Evolutionary conservation across 805 yeast genomes (phyloP).

Genomic region (Brettanomyces bruxellensis): DNA sequence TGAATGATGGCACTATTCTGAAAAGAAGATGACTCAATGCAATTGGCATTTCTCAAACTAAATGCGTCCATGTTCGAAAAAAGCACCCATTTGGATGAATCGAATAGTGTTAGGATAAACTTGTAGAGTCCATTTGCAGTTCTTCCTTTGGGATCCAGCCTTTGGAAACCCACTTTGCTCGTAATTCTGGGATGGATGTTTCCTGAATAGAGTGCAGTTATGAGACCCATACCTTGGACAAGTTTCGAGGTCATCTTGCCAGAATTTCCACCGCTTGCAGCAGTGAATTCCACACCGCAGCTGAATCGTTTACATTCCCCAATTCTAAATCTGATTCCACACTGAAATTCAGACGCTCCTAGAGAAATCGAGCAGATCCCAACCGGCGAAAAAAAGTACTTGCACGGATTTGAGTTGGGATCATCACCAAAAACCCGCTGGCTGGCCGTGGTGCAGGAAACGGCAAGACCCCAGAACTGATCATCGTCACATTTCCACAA

Average conservation of each 20-base stretch:
- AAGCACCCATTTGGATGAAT: slow-evolving; percentile 56
- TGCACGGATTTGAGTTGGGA: slow-evolving; percentile 30
- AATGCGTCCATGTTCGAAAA: slow-evolving; percentile 28
- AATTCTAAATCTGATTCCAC: slow-evolving; percentile 13
- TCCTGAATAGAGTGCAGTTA: slow-evolving; percentile 52
- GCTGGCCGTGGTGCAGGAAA: slow-evolving; percentile 48
- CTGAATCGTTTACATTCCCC: slow-evolving; percentile 26
- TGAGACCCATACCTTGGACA: slow-evolving; percentile 76
- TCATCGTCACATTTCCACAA: slow-evolving; percentile 47
- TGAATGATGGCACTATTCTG: slow-evolving; percentile 37
- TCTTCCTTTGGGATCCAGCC: slow-evolving; percentile 31
- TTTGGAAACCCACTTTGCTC: slow-evolving; percentile 59
- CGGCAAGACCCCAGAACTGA: slow-evolving; percentile 48
- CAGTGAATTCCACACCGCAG: slow-evolving; percentile 25
- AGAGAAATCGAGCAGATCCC: slow-evolving; percentile 55
- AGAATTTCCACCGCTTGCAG: slow-evolving; percentile 22
- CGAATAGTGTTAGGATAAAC: slow-evolving; percentile 44
- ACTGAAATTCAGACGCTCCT: slow-evolving; percentile 34
- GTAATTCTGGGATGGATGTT: slow-evolving; percentile 43
- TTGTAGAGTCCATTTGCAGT: slow-evolving; percentile 37
- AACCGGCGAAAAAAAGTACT: slow-evolving; percentile 59
- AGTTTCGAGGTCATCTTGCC: slow-evolving; percentile 35
- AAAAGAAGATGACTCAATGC: slow-evolving; percentile 27
- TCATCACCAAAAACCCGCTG: slow-evolving; percentile 69
- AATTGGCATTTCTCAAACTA: slow-evolving; percentile 18